A percentile compares a stretch with the other conserved stretches of the same genome.
These are phyloP conservation scores for Davidsoniella neocaledoniae DNA, from an alignment of 2,329 filamentous ascomycete genomes.

Conservation along the genomic window DNA sequence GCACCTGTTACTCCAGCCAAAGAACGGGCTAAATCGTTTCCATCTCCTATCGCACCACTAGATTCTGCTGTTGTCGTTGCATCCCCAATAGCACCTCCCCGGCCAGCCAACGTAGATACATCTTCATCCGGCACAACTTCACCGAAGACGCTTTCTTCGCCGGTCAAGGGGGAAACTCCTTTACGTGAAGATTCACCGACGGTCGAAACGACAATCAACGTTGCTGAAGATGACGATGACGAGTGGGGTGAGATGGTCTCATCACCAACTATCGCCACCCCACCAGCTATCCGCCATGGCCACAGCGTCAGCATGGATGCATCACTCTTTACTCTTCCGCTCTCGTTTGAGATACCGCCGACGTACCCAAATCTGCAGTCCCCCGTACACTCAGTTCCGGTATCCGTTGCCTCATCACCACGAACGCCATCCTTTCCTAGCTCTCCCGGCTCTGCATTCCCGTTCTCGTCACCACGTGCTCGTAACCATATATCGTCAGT, in stretches of 20 bases:
- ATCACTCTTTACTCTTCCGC: background rate
- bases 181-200: background rate
- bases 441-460: background rate
- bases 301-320: background rate
- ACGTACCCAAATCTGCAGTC: conserved; percentile 5
- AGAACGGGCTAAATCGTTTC: background rate
- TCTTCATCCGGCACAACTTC: no score
- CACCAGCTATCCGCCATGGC: background rate
- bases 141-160: background rate
- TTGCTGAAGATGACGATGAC: conserved; percentile 26
- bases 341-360: conserved; percentile 4
- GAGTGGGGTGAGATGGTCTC: conserved; percentile 45
- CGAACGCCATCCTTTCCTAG: conserved; percentile 3
- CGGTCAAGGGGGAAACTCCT: background rate
- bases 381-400: conserved; percentile 8
- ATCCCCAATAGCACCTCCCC: background rate
- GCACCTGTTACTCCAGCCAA: conserved; percentile 1
- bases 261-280: background rate
- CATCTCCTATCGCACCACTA: background rate
- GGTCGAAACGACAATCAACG: conserved; percentile 6
- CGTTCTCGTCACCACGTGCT: background rate
- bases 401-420: conserved; percentile 8
- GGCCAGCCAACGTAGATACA: background rate
- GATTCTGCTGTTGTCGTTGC: background rate
- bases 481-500: background rate